Percentiles rank a stretch among this genome's conserved stretches.
These are phyloP conservation scores for Zelonia costaricensis DNA, from an alignment of 208 protist species.

Conservation along the genomic window DNA sequence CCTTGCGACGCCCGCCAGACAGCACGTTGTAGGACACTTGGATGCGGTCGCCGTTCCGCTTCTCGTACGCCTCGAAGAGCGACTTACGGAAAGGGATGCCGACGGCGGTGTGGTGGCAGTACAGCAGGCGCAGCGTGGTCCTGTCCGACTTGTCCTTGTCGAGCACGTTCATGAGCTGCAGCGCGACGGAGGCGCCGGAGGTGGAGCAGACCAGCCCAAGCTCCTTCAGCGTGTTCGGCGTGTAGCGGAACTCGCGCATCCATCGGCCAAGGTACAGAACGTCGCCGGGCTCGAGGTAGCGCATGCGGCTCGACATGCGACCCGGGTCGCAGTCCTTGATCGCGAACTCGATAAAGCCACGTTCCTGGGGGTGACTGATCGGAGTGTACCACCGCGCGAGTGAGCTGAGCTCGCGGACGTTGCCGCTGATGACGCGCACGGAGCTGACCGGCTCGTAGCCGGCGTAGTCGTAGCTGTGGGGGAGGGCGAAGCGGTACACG, in stretches of 20 bases:
- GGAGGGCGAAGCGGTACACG: constrained; percentile 75
- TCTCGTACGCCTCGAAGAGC: constrained; percentile 43
- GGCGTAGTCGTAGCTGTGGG: constrained; percentile 84
- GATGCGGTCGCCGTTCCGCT: constrained; percentile 44
- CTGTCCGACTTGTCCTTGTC: constrained; percentile 46
- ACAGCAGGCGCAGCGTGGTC: constrained; percentile 62
- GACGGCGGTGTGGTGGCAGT: constrained; percentile 63
- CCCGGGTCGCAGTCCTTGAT: constrained; percentile 81
- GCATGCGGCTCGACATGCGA: constrained; percentile 76
- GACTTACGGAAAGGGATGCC: constrained; percentile 63
- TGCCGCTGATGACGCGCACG: constrained; percentile 60
- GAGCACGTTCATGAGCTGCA: constrained; percentile 85
- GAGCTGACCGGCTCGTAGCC: constrained; percentile 87
- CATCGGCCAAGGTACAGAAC: constrained; percentile 81
- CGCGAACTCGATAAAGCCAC: constrained; percentile 84
- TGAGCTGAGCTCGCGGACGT: constrained; percentile 48
- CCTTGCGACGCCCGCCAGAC: constrained; percentile 16
- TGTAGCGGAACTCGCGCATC: constrained; percentile 86
- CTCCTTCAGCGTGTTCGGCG: constrained; percentile 48
- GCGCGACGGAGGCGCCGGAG: constrained; percentile 68
- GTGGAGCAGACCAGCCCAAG: constrained; percentile 79
- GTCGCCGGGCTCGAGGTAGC: constrained; percentile 71
- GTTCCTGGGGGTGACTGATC: constrained; percentile 76
- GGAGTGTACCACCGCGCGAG: constrained; percentile 86
- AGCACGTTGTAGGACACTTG: constrained; percentile 70